A percentile compares a stretch with the other conserved stretches of the same genome.
Evolutionary conservation across 1,284 basidiomycete genomes (phyloP).

Genomic region (Coriolopsis trogii): DNA sequence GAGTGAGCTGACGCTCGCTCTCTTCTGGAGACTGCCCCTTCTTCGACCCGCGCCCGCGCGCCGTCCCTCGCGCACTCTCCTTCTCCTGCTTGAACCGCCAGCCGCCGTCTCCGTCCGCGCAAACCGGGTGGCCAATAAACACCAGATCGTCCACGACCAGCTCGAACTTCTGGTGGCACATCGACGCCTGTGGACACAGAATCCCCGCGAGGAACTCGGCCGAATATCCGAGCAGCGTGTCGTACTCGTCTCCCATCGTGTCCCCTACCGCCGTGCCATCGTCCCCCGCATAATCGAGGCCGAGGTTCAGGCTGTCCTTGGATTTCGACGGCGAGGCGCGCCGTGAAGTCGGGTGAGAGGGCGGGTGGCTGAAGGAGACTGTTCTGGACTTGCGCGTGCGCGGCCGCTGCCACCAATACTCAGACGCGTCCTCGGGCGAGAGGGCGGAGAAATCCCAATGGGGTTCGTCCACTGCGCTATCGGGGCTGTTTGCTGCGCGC

Average conservation of each 20-base stretch:
- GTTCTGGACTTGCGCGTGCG: slow-evolving; percentile 29
- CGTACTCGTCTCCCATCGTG: slow-evolving; percentile 48
- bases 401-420: slow-evolving; percentile 38
- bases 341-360: slow-evolving; percentile 33
- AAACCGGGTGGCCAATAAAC: slow-evolving; percentile 95
- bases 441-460: slow-evolving; percentile 7
- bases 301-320: slow-evolving; percentile 10
- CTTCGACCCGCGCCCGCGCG: slow-evolving; percentile 58
- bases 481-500: slow-evolving; percentile 55
- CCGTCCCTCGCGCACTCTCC: slow-evolving; percentile 43
- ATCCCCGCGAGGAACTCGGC: slow-evolving; percentile 82
- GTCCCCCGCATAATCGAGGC: neutral
- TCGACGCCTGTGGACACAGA: slow-evolving; percentile 75
- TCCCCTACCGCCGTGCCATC: slow-evolving; percentile 23
- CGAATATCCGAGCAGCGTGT: slow-evolving; percentile 78
- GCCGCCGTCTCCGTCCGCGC: slow-evolving; percentile 70
- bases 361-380: slow-evolving; percentile 32
- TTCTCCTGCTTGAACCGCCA: slow-evolving; percentile 76
- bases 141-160: slow-evolving; percentile 91
- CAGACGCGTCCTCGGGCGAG: slow-evolving; percentile 24
- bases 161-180: slow-evolving; percentile 96
- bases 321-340: slow-evolving; percentile 35
- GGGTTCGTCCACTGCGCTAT: slow-evolving; percentile 23
- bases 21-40: slow-evolving; percentile 36
- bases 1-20: slow-evolving; percentile 27